Conservation (phyloP, 2,329 filamentous ascomycete species). For the Talaromyces rugulosus region DNA sequence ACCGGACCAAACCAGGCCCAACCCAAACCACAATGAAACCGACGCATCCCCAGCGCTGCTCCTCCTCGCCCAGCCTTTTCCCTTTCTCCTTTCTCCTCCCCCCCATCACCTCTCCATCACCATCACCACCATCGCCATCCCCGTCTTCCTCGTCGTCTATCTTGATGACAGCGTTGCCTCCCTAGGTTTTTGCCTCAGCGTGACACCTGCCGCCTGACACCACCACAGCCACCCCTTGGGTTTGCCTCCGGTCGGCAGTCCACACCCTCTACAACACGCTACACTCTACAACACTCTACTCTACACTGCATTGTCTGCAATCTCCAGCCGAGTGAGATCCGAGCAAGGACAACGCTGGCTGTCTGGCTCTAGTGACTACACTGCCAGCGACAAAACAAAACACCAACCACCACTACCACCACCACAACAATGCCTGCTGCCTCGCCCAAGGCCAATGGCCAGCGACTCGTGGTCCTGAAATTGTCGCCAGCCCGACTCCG, state of each 20-base stretch:
- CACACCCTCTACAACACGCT: constrained; percentile 27
- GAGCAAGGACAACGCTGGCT: too few species aligned
- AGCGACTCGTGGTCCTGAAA: constrained; percentile 36
- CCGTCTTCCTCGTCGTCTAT: constrained; percentile 14
- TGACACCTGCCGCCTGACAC: constrained; percentile 23
- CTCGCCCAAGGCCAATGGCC: constrained; percentile 29
- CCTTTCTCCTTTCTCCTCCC: constrained; percentile 12
- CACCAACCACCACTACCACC: constrained; percentile 11
- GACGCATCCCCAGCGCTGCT: constrained; percentile 15
- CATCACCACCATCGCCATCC: constrained; percentile 18
- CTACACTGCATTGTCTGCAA: background rate
- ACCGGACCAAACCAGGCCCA: constrained; percentile 1
- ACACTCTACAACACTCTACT: background rate
- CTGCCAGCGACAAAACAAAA: too few species aligned
- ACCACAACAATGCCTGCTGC: constrained; percentile 22
- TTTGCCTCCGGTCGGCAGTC: constrained; percentile 23
- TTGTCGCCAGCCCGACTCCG: constrained; percentile 33
- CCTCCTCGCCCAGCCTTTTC: constrained; percentile 6
- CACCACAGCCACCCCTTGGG: constrained; percentile 21
- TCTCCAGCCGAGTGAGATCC: background rate
- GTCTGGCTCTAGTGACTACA: too few species aligned
- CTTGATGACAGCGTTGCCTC: background rate
- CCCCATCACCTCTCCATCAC: constrained; percentile 17
- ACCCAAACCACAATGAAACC: constrained; percentile 24
- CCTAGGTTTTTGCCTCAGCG: background rate